phyloP scores from a whole-genome alignment of 306 rosid genomes.

The Sindora glabra region DNA sequence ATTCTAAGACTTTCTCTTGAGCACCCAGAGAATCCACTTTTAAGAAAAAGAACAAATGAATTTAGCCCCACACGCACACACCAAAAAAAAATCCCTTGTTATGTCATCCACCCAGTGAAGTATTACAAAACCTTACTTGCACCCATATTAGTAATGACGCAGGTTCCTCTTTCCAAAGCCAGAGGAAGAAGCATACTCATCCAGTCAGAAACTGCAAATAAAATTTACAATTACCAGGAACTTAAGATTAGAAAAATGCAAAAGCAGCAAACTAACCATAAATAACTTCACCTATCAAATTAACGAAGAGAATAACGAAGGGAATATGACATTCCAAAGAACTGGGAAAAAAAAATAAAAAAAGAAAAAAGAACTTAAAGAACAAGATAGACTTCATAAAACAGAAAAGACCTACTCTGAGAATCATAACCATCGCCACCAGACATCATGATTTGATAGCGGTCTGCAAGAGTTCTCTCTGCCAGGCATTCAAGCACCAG shows the following conservation, averaged over 20 bases:
- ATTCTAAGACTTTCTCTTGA: constrained; percentile 62
- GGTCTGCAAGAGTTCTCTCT: constrained; percentile 88
- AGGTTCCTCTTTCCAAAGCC: constrained; percentile 70
- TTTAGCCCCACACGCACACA: constrained; percentile 21
- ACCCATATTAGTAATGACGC: constrained; percentile 96
- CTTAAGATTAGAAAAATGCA: constrained; percentile 4
- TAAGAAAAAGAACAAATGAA: constrained; percentile 7
- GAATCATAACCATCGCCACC: constrained; percentile 92
- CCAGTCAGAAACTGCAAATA: constrained; percentile 77
- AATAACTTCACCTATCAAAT: not conserved
- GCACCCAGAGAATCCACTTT: constrained; percentile 87
- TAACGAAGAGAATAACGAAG: not conserved
- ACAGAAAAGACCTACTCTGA: constrained; percentile 42
- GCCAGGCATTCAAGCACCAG: constrained; percentile 95
- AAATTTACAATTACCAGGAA: constrained; percentile 9
- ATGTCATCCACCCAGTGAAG: not conserved
- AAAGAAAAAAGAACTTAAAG: not conserved
- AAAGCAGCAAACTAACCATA: not conserved
- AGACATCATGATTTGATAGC: constrained; percentile 66
- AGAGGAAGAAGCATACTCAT: constrained; percentile 71
- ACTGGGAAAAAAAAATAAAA: not conserved
- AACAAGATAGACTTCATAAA: not conserved
- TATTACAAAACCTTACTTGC: constrained; percentile 56
- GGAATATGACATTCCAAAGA: too few relatives aligned
- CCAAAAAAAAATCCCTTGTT: not conserved